These are phyloP conservation scores for Leptographium lundbergii DNA, from an alignment of 2,329 filamentous ascomycete species.

Conservation along the genomic window DNA sequence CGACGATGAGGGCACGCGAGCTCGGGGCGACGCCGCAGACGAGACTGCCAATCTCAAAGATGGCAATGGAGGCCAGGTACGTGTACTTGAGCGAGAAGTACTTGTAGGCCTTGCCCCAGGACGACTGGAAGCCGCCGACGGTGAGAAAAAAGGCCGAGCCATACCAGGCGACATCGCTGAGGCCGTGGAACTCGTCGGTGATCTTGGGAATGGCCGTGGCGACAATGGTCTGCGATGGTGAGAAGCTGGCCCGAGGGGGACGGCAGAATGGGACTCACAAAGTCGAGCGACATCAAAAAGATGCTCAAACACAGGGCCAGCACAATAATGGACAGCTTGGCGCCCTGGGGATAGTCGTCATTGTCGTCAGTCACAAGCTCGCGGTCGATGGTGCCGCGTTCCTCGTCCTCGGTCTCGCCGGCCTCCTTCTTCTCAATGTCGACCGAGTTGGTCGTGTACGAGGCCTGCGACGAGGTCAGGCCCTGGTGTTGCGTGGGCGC, in stretches of 20 bases:
- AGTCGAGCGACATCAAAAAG: slow-evolving; percentile 37
- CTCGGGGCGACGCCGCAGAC: slow-evolving; percentile 37
- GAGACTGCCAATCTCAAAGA: slow-evolving; percentile 42
- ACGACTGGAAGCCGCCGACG: slow-evolving; percentile 29
- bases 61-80: slow-evolving; percentile 33
- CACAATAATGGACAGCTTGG: slow-evolving; percentile 29
- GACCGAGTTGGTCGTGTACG: slow-evolving; percentile 2
- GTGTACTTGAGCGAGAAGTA: slow-evolving; percentile 39
- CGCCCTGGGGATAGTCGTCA: slow-evolving; percentile 26
- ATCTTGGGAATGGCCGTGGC: slow-evolving; percentile 44
- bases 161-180: slow-evolving; percentile 47
- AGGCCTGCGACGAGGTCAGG: slow-evolving; percentile 5
- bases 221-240: slow-evolving; percentile 34
- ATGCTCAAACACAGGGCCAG: slow-evolving; percentile 32
- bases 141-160: slow-evolving; percentile 41
- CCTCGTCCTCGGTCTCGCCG: slow-evolving; percentile 6
- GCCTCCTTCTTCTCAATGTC: slow-evolving; percentile 8
- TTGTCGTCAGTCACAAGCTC: slow-evolving; percentile 8
- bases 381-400: background rate
- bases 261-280: slow-evolving; percentile 18
- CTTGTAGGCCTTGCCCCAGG: slow-evolving; percentile 35
- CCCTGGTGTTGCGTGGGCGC: background rate
- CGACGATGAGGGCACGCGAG: slow-evolving; percentile 35
- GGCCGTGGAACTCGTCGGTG: slow-evolving; percentile 36
- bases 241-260: too few relatives aligned